Evolutionary conservation across 176 grass and related monocot species (phyloP).

Genomic region (Tillandsia fasciculata): DNA sequence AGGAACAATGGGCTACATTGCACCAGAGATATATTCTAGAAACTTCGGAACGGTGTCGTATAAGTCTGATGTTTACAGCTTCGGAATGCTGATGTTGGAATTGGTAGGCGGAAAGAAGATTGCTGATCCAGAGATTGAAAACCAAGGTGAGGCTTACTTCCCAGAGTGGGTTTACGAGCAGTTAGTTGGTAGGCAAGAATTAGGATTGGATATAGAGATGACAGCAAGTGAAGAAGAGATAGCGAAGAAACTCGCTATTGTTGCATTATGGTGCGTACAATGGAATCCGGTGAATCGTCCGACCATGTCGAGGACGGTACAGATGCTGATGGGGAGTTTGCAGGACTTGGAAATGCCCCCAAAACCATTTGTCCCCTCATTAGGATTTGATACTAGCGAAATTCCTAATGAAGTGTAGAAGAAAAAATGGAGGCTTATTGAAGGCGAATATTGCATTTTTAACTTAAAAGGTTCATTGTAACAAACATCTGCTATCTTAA

Average conservation of each 20-base stretch:
- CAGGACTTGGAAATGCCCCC: slow-evolving; percentile 38
- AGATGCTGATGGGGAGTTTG: slow-evolving; percentile 43
- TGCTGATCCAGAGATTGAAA: slow-evolving; percentile 30
- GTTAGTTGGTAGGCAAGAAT: slow-evolving; percentile 3
- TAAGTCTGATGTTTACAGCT: slow-evolving; percentile 48
- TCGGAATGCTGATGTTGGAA: slow-evolving; percentile 41
- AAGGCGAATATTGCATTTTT: no score
- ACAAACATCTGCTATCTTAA: no score
- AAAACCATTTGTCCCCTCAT: slow-evolving; percentile 28
- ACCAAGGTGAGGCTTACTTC: slow-evolving; percentile 18
- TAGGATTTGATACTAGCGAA: background rate
- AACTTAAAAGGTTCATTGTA: no score
- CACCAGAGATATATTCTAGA: no score
- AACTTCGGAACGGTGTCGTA: slow-evolving; percentile 21
- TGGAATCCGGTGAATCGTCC: slow-evolving; percentile 45
- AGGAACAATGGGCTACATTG: no score
- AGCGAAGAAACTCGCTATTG: slow-evolving; percentile 24
- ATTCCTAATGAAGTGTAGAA: background rate
- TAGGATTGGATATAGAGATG: background rate
- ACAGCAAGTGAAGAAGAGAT: slow-evolving; percentile 16
- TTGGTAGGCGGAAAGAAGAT: slow-evolving; percentile 48
- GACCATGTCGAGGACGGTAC: slow-evolving; percentile 47
- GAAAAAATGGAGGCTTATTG: background rate
- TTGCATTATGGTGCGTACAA: slow-evolving; percentile 59
- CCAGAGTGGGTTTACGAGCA: slow-evolving; percentile 37